A percentile compares a stretch with the other conserved stretches of the same genome.
phyloP scores from a whole-genome alignment of 257 asterid genomes.

The Apocynum venetum region DNA sequence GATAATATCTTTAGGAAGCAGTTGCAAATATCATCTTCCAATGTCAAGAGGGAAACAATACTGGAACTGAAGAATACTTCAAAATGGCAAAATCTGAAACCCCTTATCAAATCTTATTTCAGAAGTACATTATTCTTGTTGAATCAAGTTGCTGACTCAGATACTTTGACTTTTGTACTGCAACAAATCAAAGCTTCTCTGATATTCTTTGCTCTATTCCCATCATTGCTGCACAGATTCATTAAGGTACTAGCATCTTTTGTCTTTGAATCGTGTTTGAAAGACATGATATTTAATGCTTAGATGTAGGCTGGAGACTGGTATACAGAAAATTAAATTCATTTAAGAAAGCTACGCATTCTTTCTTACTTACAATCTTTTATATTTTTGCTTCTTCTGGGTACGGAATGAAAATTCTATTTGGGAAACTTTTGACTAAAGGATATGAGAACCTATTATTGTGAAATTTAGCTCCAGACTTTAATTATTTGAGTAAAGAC shows the following conservation, averaged over 20 bases:
- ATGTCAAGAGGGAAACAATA: slow-evolving; percentile 45
- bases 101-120: slow-evolving; percentile 66
- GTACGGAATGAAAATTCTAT: background rate
- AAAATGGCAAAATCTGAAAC: slow-evolving; percentile 57
- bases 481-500: background rate
- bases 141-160: slow-evolving; percentile 76
- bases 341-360: background rate
- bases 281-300: background rate
- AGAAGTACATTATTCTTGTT: slow-evolving; percentile 78
- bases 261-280: background rate
- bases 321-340: background rate
- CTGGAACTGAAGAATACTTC: slow-evolving; percentile 53
- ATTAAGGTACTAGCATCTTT: slow-evolving; percentile 52
- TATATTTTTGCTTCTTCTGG: background rate
- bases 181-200: slow-evolving; percentile 60
- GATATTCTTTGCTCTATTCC: slow-evolving; percentile 65
- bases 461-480: background rate
- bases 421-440: background rate
- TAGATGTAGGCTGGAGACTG: background rate
- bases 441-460: background rate
- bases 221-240: slow-evolving; percentile 57
- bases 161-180: slow-evolving; percentile 66
- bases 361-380: background rate
- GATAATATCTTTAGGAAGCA: slow-evolving; percentile 58
- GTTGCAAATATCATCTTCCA: slow-evolving; percentile 52